Percentiles rank a stretch among this genome's conserved stretches.
Evolutionary conservation across 1,284 basidiomycete genomes (phyloP).

Genomic region (Veloboletus limbatus): DNA sequence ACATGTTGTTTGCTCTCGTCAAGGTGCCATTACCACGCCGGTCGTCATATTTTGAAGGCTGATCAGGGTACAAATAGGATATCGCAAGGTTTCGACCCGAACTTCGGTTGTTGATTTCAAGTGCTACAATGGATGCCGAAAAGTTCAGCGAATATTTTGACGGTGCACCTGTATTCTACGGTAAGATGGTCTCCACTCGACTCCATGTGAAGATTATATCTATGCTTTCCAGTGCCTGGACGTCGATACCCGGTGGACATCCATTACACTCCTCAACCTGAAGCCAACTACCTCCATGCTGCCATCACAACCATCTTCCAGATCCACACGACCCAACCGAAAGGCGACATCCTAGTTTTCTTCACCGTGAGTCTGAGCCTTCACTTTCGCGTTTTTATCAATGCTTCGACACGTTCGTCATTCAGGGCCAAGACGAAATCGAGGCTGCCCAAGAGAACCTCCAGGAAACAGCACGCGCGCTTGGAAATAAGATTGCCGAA

Average conservation of each 20-base stretch:
- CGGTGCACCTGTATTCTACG: slow-evolving; percentile 89
- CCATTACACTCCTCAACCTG: slow-evolving; percentile 96
- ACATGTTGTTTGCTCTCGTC: slow-evolving; percentile 94
- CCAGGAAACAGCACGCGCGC: slow-evolving; percentile 89
- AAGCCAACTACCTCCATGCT: slow-evolving; percentile 98
- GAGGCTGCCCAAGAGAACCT: slow-evolving; percentile 96
- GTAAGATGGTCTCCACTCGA: slow-evolving; percentile 41
- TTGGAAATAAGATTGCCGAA: slow-evolving; percentile 96
- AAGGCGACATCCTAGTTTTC: slow-evolving; percentile 98
- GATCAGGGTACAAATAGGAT: slow-evolving; percentile 54
- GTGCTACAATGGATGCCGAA: slow-evolving; percentile 95
- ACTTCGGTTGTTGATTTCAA: slow-evolving; percentile 86
- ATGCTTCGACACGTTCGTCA: not conserved
- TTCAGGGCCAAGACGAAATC: slow-evolving; percentile 96
- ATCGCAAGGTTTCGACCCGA: slow-evolving; percentile 97
- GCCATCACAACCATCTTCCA: slow-evolving; percentile 99
- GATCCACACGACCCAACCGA: slow-evolving; percentile 97
- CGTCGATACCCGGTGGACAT: slow-evolving; percentile 98
- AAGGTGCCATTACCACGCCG: slow-evolving; percentile 65
- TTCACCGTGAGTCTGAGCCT: slow-evolving; percentile 66
- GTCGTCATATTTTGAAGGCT: slow-evolving; percentile 12
- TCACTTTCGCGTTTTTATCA: not conserved
- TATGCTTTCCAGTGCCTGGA: slow-evolving; percentile 73
- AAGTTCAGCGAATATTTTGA: slow-evolving; percentile 98
- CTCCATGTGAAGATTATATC: not conserved